phyloP scores from a whole-genome alignment of 2,329 filamentous ascomycete species.

The Colletotrichum kahawae region DNA sequence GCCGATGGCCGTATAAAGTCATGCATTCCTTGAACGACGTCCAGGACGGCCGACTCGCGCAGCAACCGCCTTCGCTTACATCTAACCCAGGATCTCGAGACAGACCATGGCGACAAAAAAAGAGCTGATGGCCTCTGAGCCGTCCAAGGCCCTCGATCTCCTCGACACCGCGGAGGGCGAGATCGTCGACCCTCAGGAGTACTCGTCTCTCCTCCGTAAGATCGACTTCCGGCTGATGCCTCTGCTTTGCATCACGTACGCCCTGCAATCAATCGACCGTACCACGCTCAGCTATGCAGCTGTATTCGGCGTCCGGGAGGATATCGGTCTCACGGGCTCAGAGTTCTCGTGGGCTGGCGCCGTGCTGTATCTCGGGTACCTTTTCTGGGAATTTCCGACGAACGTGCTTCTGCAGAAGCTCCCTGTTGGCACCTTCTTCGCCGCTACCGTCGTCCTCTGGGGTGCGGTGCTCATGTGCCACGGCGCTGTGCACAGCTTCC shows the following conservation, averaged over 20 bases:
- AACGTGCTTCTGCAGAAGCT: constrained; percentile 59
- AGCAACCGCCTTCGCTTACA: not conserved
- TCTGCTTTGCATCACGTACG: constrained; percentile 28
- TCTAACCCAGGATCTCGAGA: not conserved
- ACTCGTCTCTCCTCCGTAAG: constrained; percentile 8
- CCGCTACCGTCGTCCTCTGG: constrained; percentile 42
- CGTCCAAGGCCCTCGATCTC: constrained; percentile 4
- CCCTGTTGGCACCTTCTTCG: not conserved
- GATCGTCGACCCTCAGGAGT: not conserved
- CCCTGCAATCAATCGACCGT: constrained; percentile 16
- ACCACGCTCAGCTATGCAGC: constrained; percentile 46
- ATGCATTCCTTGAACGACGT: not conserved
- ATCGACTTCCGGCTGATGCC: constrained; percentile 28
- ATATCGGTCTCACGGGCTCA: constrained; percentile 54
- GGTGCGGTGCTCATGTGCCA: constrained; percentile 43
- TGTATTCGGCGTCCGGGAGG: constrained; percentile 56
- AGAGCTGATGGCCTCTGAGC: not conserved
- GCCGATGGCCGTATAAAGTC: not conserved
- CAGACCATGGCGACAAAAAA: not conserved
- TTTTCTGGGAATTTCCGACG: constrained; percentile 65
- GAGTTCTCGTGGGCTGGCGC: constrained; percentile 65
- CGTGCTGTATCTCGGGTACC: constrained; percentile 63
- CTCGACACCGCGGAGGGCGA: constrained; percentile 9
- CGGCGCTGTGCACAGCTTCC: constrained; percentile 12
- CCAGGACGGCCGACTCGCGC: not conserved